Percentiles rank a stretch among this genome's conserved stretches.
Conservation (phyloP, 78 protist genomes). For the Tieghemostelium lacteum region DNA sequence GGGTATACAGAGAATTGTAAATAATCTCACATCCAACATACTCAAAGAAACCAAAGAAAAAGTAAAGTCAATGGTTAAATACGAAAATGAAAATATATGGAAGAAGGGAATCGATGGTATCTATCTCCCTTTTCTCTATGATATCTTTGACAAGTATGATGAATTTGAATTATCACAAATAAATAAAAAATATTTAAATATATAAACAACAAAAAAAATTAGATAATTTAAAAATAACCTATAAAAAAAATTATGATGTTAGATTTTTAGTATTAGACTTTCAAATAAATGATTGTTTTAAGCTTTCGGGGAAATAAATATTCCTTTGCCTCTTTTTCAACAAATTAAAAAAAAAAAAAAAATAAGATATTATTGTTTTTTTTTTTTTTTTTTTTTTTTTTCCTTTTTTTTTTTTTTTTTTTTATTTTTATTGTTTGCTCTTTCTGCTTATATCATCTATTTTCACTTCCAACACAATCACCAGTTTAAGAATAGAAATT, state of each 20-base stretch:
- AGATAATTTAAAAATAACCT: too few relatives aligned
- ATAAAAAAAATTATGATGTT: too few relatives aligned
- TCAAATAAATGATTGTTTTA: neutral
- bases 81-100: conserved; percentile 33
- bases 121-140: conserved; percentile 31
- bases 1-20: conserved; percentile 36
- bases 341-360: neutral
- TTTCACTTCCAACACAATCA: neutral
- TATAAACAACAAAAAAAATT: neutral
- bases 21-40: neutral
- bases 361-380: neutral
- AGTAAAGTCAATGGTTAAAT: neutral
- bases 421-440: too few relatives aligned
- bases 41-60: conserved; percentile 44
- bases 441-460: too few relatives aligned
- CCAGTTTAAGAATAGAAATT: neutral
- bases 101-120: conserved; percentile 42
- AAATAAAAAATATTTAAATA: neutral
- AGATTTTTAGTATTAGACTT: neutral
- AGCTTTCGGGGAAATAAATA: neutral
- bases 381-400: too few relatives aligned
- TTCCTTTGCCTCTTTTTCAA: too few relatives aligned
- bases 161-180: conserved; percentile 15
- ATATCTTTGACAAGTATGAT: conserved; percentile 11
- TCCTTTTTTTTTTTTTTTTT: neutral